phyloP scores from a whole-genome alignment of 208 protist genomes.

The Tritrichomonas musculus region DNA sequence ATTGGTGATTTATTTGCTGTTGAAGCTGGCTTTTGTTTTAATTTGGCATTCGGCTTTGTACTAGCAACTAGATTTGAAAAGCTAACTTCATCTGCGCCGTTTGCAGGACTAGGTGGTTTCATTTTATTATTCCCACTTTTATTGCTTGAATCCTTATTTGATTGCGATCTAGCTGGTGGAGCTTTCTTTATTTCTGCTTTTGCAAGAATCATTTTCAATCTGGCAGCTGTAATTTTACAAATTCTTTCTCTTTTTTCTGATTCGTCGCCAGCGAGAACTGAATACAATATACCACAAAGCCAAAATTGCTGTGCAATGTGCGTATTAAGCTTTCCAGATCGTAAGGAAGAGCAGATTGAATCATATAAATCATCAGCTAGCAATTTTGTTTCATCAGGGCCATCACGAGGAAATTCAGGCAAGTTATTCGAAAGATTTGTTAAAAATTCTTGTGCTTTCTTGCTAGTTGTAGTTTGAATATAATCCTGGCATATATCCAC shows the following conservation, averaged over 20 bases:
- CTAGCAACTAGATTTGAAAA: too few species aligned
- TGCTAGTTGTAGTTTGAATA: not conserved
- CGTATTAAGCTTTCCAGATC: not conserved
- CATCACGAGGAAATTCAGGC: not conserved
- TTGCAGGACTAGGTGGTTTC: too few species aligned
- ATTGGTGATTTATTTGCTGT: not conserved
- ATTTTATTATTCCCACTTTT: not conserved
- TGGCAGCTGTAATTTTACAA: not conserved
- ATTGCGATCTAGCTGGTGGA: not conserved
- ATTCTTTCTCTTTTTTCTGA: not conserved
- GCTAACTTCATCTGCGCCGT: too few species aligned
- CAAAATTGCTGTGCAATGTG: not conserved
- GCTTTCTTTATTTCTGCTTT: not conserved
- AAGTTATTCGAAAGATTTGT: not conserved
- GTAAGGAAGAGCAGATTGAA: not conserved
- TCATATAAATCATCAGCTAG: not conserved
- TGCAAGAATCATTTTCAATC: not conserved
- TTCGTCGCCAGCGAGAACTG: not conserved
- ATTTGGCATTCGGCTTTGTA: too few species aligned
- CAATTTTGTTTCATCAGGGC: not conserved
- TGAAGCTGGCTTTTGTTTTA: not conserved
- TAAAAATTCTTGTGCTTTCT: not conserved
- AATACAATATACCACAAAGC: not conserved
- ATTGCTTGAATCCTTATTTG: not conserved
- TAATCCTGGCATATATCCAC: not conserved